These are phyloP conservation scores for Heliamphora exappendiculata DNA, from an alignment of 148 eudicot genomes.

Conservation along the genomic window DNA sequence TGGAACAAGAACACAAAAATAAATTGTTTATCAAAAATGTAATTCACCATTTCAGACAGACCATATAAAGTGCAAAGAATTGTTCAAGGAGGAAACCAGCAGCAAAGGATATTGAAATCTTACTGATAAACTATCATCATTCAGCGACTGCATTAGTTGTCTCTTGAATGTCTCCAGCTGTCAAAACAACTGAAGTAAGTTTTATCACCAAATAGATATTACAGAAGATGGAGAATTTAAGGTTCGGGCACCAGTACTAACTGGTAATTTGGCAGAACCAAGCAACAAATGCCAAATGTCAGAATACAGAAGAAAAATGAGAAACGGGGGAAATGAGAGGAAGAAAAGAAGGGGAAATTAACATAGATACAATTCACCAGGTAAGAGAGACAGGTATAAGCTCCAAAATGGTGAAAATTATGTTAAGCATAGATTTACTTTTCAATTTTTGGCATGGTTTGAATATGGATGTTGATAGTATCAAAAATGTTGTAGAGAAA, in stretches of 20 bases:
- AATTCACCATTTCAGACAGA: not conserved
- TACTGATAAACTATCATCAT: constrained; percentile 64
- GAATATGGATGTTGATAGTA: too few relatives aligned
- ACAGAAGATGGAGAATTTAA: not conserved
- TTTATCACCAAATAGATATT: not conserved
- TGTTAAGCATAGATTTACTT: too few relatives aligned
- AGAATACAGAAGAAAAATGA: not conserved
- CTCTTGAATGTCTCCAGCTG: constrained; percentile 96
- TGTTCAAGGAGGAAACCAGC: not conserved
- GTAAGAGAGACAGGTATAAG: not conserved
- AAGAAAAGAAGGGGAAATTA: not conserved
- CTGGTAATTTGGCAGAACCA: constrained; percentile 8
- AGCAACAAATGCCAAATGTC: not conserved
- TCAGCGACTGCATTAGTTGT: constrained; percentile 86
- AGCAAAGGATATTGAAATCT: constrained; percentile 20
- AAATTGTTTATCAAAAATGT: constrained; percentile 4
- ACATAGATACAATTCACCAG: too few relatives aligned
- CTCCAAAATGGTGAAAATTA: not conserved
- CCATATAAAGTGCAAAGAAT: not conserved
- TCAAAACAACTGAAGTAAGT: constrained; percentile 18
- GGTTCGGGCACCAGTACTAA: not conserved
- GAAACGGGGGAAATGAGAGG: not conserved
- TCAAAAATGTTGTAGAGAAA: not conserved
- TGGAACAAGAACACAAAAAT: constrained; percentile 7
- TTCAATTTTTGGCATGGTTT: too few relatives aligned